A percentile compares a stretch with the other conserved stretches of the same genome.
Conservation (phyloP, 2,329 filamentous ascomycete genomes). For the Venturia oleaginea region DNA sequence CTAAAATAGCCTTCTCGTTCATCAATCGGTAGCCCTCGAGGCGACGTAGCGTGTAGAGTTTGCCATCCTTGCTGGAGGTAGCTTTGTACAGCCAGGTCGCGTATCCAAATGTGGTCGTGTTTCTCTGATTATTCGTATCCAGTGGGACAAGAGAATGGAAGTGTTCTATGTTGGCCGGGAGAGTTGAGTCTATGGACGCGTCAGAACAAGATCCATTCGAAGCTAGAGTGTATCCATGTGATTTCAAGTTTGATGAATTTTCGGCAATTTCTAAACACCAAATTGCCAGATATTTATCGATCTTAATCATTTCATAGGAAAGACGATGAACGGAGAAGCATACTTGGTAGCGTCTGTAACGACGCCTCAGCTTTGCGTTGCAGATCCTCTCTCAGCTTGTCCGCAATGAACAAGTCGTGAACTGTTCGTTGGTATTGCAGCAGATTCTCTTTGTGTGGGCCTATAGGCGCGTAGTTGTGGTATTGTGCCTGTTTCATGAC, state of each 20-base stretch:
- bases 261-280: too few relatives aligned
- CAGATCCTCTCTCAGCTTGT: slow-evolving; percentile 76
- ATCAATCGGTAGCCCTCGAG: slow-evolving; percentile 82
- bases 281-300: neutral
- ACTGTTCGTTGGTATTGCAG: slow-evolving; percentile 76
- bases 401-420: slow-evolving; percentile 86
- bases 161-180: slow-evolving; percentile 69
- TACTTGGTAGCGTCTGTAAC: slow-evolving; percentile 73
- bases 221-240: neutral
- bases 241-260: neutral
- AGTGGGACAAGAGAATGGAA: slow-evolving; percentile 90
- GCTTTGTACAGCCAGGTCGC: slow-evolving; percentile 95
- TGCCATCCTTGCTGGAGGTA: slow-evolving; percentile 76
- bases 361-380: slow-evolving; percentile 82
- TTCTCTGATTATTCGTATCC: slow-evolving; percentile 72
- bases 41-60: slow-evolving; percentile 76
- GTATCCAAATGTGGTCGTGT: slow-evolving; percentile 71
- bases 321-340: slow-evolving; percentile 18
- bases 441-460: slow-evolving; percentile 71
- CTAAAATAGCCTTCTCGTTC: slow-evolving; percentile 79
- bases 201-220: neutral
- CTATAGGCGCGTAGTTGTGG: slow-evolving; percentile 84
- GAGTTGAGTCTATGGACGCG: slow-evolving; percentile 47
- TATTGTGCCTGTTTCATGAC: slow-evolving; percentile 59
- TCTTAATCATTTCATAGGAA: neutral